A percentile compares a stretch with the other conserved stretches of the same genome.
Conservation (phyloP, 352 stramenopile species). For the Globisporangium perplexum region DNA sequence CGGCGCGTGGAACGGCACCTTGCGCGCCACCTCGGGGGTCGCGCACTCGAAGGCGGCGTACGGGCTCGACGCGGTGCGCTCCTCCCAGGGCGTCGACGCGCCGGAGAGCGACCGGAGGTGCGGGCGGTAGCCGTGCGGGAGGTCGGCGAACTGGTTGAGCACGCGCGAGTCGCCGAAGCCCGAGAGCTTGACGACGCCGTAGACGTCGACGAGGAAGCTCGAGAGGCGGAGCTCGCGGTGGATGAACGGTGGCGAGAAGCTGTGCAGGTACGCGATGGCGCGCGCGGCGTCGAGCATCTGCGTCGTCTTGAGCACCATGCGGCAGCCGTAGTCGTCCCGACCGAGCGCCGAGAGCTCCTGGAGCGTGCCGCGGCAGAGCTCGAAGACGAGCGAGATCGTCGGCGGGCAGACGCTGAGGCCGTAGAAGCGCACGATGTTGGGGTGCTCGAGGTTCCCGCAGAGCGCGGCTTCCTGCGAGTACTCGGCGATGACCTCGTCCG, state of each 20-base stretch:
- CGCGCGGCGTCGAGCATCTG: slow-evolving; percentile 62
- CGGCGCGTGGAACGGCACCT: slow-evolving; percentile 27
- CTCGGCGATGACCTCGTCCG: slow-evolving; percentile 44
- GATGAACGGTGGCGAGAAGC: slow-evolving; percentile 63
- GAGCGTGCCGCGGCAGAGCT: slow-evolving; percentile 56
- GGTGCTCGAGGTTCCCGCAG: slow-evolving; percentile 49
- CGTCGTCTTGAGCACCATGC: slow-evolving; percentile 44
- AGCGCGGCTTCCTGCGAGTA: slow-evolving; percentile 58
- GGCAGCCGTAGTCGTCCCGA: slow-evolving; percentile 35
- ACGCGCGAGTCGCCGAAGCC: slow-evolving; percentile 64
- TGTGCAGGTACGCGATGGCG: slow-evolving; percentile 65
- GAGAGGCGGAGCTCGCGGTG: slow-evolving; percentile 68
- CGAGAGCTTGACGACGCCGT: slow-evolving; percentile 56
- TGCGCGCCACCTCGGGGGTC: slow-evolving; percentile 50
- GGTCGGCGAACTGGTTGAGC: slow-evolving; percentile 17
- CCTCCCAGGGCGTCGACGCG: slow-evolving; percentile 8
- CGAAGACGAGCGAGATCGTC: slow-evolving; percentile 62
- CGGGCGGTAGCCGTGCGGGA: neutral
- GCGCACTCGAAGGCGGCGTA: slow-evolving; percentile 53
- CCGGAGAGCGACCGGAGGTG: neutral
- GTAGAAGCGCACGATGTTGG: slow-evolving; percentile 57
- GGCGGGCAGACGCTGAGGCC: slow-evolving; percentile 57
- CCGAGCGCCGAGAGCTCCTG: slow-evolving; percentile 35
- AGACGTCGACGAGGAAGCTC: slow-evolving; percentile 65
- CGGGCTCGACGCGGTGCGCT: slow-evolving; percentile 20